Evolutionary conservation across 164 flowering plant genomes (phyloP).

Genomic region (Tinospora cordifolia): DNA sequence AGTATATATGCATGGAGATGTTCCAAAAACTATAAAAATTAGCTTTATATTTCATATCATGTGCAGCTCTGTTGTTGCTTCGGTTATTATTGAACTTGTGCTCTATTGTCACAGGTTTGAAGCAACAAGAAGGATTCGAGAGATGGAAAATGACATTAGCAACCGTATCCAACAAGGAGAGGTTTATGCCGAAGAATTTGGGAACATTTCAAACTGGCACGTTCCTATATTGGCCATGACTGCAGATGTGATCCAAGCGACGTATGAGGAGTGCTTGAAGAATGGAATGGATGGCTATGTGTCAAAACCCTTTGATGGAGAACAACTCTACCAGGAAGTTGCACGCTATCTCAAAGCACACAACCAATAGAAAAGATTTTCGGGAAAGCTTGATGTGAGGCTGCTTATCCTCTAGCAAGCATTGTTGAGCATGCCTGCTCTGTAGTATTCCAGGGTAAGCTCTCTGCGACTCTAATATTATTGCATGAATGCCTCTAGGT

Average conservation of each 20-base stretch:
- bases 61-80: neutral
- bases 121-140: slow-evolving; percentile 75
- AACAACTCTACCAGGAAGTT: slow-evolving; percentile 74
- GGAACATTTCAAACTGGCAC: slow-evolving; percentile 47
- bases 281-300: slow-evolving; percentile 98
- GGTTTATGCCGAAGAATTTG: slow-evolving; percentile 29
- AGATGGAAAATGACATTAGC: slow-evolving; percentile 45
- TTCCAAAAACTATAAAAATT: neutral
- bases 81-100: neutral
- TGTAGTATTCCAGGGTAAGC: slow-evolving; percentile 17
- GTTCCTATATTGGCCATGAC: slow-evolving; percentile 98
- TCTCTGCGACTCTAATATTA: neutral
- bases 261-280: slow-evolving; percentile 60
- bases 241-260: slow-evolving; percentile 93
- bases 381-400: slow-evolving; percentile 13
- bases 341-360: slow-evolving; percentile 53
- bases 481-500: too few species aligned
- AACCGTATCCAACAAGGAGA: slow-evolving; percentile 39
- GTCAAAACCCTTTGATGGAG: slow-evolving; percentile 91
- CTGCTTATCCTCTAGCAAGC: slow-evolving; percentile 17
- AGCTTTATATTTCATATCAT: too few species aligned
- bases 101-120: slow-evolving; percentile 49
- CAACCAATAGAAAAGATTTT: slow-evolving; percentile 18
- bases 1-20: neutral
- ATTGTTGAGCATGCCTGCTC: slow-evolving; percentile 12